phyloP scores from a whole-genome alignment of 2,329 filamentous ascomycete genomes.

The Trichophyton simii region DNA sequence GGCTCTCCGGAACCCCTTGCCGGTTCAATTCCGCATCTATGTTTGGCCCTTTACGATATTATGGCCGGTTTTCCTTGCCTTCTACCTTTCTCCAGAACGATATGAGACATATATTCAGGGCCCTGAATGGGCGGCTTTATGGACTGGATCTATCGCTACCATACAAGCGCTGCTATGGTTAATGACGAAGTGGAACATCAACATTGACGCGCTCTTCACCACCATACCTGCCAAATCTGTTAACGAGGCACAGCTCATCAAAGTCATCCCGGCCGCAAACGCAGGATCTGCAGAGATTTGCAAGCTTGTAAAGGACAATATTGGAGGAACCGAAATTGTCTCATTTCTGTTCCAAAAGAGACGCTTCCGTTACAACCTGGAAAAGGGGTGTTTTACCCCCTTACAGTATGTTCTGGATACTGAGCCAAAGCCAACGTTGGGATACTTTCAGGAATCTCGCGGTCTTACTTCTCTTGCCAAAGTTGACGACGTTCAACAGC shows the following conservation, averaged over 20 bases:
- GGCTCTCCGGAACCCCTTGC: constrained; percentile 75
- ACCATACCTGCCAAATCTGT: constrained; percentile 58
- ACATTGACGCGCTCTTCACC: constrained; percentile 70
- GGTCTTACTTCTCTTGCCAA: constrained; percentile 66
- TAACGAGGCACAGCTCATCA: constrained; percentile 70
- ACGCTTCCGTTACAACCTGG: constrained; percentile 72
- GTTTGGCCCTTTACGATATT: constrained; percentile 83
- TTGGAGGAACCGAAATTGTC: constrained; percentile 58
- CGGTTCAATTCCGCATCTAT: constrained; percentile 71
- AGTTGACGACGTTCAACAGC: constrained; percentile 66
- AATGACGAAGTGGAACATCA: constrained; percentile 94
- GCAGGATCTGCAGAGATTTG: constrained; percentile 84
- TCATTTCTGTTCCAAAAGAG: constrained; percentile 98
- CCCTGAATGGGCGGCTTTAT: constrained; percentile 98
- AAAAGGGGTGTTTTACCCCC: constrained; percentile 63
- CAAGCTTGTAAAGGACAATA: constrained; percentile 60
- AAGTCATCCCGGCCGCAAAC: constrained; percentile 80
- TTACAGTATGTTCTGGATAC: constrained; percentile 71
- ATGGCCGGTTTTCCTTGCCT: constrained; percentile 83
- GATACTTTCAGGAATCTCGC: constrained; percentile 63
- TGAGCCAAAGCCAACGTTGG: constrained; percentile 69
- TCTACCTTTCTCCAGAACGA: constrained; percentile 69
- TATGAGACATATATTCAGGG: constrained; percentile 87
- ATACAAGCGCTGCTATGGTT: constrained; percentile 83
- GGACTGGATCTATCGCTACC: constrained; percentile 76